Evolutionary conservation across 83 land plant genomes (phyloP).

Genomic region (Larix sibirica): DNA sequence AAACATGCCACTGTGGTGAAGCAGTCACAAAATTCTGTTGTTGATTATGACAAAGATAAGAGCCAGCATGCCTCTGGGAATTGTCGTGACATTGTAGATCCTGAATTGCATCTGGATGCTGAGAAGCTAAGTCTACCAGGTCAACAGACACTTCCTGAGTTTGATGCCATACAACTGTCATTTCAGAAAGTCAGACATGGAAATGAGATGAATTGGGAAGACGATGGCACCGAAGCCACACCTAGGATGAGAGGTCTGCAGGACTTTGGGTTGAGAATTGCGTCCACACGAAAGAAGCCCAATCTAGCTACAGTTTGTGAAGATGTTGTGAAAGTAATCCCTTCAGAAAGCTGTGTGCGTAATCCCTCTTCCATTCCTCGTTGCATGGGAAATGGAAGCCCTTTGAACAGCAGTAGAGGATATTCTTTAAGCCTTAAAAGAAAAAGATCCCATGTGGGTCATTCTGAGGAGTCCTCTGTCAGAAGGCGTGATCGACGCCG

Average conservation of each 20-base stretch:
- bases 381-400: slow-evolving; percentile 15
- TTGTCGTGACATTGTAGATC: background rate
- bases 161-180: slow-evolving; percentile 1
- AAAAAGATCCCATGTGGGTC: slow-evolving; percentile 32
- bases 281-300: slow-evolving; percentile 33
- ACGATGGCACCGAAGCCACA: slow-evolving; percentile 40
- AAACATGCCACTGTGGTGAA: background rate
- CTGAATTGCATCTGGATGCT: slow-evolving; percentile 7
- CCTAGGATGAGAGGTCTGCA: slow-evolving; percentile 74
- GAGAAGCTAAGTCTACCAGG: background rate
- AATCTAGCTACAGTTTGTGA: slow-evolving; percentile 23
- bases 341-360: background rate
- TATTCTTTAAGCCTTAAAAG: slow-evolving; percentile 22
- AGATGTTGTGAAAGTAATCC: slow-evolving; percentile 17
- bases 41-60: slow-evolving; percentile 7
- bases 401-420: slow-evolving; percentile 17
- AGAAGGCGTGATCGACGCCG: slow-evolving; percentile 52
- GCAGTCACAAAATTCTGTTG: slow-evolving; percentile 10
- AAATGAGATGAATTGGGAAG: slow-evolving; percentile 32
- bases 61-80: slow-evolving; percentile 2
- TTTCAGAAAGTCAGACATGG: slow-evolving; percentile 22
- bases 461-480: slow-evolving; percentile 24
- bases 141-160: slow-evolving; percentile 5
- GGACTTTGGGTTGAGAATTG: slow-evolving; percentile 59
- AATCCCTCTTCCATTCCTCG: slow-evolving; percentile 1